These are phyloP conservation scores for Teratosphaeria epicoccoides DNA, from an alignment of 2,329 filamentous ascomycete genomes.

Conservation along the genomic window DNA sequence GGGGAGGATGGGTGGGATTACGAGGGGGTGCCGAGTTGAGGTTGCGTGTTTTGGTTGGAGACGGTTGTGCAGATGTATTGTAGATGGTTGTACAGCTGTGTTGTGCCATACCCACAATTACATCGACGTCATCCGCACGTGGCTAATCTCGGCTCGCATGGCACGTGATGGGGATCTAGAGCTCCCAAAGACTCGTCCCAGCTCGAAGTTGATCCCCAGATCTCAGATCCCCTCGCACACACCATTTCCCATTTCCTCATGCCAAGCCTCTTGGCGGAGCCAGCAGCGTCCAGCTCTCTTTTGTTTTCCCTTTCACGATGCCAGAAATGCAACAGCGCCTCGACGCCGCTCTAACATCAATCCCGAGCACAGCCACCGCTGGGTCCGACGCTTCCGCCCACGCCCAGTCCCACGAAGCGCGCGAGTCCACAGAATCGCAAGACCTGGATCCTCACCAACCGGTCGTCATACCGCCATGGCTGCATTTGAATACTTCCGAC, in stretches of 20 bases:
- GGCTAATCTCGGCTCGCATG: background rate
- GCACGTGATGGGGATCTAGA: too few species aligned
- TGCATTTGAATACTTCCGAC: conserved; percentile 22
- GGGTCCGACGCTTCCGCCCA: conserved; percentile 1
- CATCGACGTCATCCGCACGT: background rate
- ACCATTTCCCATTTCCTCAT: background rate
- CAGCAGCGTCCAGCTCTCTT: conserved; percentile 1
- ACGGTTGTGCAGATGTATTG: too few species aligned
- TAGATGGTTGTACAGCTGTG: background rate
- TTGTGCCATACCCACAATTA: background rate
- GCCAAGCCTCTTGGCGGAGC: background rate
- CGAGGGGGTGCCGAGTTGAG: conserved; percentile 48
- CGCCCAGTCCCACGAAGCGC: background rate
- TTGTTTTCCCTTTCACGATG: conserved; percentile 4
- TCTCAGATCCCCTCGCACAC: background rate
- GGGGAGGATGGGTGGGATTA: conserved; percentile 50
- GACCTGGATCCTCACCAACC: conserved; percentile 18
- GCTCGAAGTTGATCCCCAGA: background rate
- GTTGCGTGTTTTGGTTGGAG: too few species aligned
- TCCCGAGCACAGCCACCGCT: conserved; percentile 3
- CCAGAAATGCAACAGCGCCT: conserved; percentile 17
- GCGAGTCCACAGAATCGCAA: background rate
- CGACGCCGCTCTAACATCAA: conserved; percentile 1
- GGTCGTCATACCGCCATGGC: conserved; percentile 26
- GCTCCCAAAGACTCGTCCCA: background rate